Evolutionary conservation across 148 eudicot species (phyloP), one percentile per base, ranked within the genome.

Genomic region (Cornus controversa): DNA sequence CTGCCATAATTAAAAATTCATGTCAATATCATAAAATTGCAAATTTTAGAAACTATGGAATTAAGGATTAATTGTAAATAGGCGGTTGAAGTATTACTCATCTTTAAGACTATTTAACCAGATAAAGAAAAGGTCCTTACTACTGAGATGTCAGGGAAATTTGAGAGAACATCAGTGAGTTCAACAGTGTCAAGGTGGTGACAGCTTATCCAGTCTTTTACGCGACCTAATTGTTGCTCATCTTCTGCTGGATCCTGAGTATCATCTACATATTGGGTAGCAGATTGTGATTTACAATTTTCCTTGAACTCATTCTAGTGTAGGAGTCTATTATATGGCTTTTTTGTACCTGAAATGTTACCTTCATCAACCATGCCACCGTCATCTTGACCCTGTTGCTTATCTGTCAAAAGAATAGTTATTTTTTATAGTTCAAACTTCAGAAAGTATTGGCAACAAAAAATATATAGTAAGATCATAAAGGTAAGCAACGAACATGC

Each of bases 171-270:
- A 71, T 91, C 92, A 58, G 89, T 87, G 74, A 89, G 81, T 63
- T 92, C 94, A 77, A 96, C 69, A 31, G 83, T 87, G 54, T 86
- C 89, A 28, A 83, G 89, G 87, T 86, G 91, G 76, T 80, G 77
- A 40, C 89, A 78, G 84, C 66, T 85, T 79, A 96, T 84, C 99
- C 99, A 93, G 37, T 96, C 97, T 84, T 87, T 96, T 16, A 96
- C 82, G 18, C 97, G 88, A 74, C 82, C 83, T 73, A 88, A 70
- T 72, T 93, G 97, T 50, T 89, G 88, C 85, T 87, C 99, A 88
- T 96, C 97, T 86, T 93, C 99, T 40, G 42, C 86, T 54, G 89
- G 86, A 86, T 96, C 97, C 78, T 93, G 98, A 79, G 98, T 96
- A 78, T 85, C 91, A 80, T 93, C 99, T 96, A 89, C 70, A 69